phyloP scores from a whole-genome alignment of 2,329 filamentous ascomycete genomes.

The Hypoxylon sp. region DNA sequence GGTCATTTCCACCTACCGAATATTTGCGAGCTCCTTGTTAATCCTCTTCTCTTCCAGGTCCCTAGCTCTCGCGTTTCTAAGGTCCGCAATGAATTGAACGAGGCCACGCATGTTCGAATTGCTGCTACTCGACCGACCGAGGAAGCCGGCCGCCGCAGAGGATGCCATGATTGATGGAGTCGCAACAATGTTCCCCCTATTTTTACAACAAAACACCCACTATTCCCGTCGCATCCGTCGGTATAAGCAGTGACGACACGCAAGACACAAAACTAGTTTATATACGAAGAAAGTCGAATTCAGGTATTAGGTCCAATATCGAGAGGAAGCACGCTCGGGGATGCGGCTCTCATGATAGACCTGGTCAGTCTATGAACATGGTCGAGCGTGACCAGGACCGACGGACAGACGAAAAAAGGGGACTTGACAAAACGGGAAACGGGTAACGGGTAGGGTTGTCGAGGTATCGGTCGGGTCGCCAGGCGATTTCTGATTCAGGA shows the following conservation, averaged over 20 bases:
- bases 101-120: slow-evolving; percentile 83
- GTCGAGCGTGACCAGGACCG: slow-evolving; percentile 45
- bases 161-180: slow-evolving; percentile 67
- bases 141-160: slow-evolving; percentile 69
- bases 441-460: slow-evolving; percentile 16
- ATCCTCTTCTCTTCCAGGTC: slow-evolving; percentile 99
- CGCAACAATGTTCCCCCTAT: slow-evolving; percentile 42
- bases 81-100: slow-evolving; percentile 97
- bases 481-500: slow-evolving; percentile 22
- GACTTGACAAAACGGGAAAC: slow-evolving; percentile 26
- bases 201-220: slow-evolving; percentile 38
- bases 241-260: slow-evolving; percentile 28
- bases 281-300: slow-evolving; percentile 31
- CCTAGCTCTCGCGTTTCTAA: slow-evolving; percentile 93
- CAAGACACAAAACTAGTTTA: slow-evolving; percentile 31
- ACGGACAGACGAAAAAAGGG: slow-evolving; percentile 27
- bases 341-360: slow-evolving; percentile 54
- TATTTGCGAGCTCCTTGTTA: slow-evolving; percentile 99
- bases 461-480: slow-evolving; percentile 16
- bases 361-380: slow-evolving; percentile 54
- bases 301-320: slow-evolving; percentile 37
- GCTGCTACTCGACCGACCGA: slow-evolving; percentile 75
- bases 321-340: slow-evolving; percentile 51
- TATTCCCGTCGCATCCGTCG: slow-evolving; percentile 47
- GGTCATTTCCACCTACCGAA: slow-evolving; percentile 70